These are phyloP conservation scores for Alloascoidea africana DNA, from an alignment of 805 yeast species.

Conservation along the genomic window DNA sequence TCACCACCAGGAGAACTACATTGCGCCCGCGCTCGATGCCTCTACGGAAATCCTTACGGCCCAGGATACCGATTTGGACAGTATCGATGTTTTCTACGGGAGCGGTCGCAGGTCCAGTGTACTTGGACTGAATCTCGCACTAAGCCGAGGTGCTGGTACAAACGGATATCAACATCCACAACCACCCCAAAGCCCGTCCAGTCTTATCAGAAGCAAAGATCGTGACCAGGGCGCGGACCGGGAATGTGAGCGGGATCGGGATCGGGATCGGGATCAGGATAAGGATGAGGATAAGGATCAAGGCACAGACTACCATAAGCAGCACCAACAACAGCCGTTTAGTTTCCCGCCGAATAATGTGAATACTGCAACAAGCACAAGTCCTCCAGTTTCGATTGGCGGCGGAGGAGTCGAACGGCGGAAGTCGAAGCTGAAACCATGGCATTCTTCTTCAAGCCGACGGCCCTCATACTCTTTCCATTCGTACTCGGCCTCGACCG, in stretches of 20 bases:
- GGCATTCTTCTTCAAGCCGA: constrained; percentile 5
- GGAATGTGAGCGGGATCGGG: too few species aligned
- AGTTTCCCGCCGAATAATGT: too few species aligned
- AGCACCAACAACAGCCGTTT: too few species aligned
- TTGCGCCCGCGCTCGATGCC: constrained; percentile 76
- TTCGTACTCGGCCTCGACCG: not conserved
- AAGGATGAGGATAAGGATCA: too few species aligned
- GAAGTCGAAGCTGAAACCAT: too few species aligned
- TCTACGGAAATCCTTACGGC: constrained; percentile 50
- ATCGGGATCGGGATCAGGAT: too few species aligned
- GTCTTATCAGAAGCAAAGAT: too few species aligned
- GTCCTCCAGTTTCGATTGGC: not conserved
- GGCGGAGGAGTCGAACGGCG: not conserved
- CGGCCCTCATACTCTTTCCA: constrained; percentile 4
- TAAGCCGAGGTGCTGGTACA: too few species aligned
- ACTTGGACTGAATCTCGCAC: constrained; percentile 25
- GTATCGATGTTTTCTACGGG: constrained; percentile 64
- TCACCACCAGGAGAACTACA: constrained; percentile 42
- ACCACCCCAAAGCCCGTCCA: too few species aligned
- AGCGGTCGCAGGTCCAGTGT: constrained; percentile 44
- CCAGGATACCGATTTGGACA: constrained; percentile 40
- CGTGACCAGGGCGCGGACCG: too few species aligned
- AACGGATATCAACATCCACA: too few species aligned
- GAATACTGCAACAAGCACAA: not conserved
- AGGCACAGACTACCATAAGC: too few species aligned